Evolutionary conservation across 2,329 filamentous ascomycete genomes (phyloP).

Genomic region (Fusarium tupiense): DNA sequence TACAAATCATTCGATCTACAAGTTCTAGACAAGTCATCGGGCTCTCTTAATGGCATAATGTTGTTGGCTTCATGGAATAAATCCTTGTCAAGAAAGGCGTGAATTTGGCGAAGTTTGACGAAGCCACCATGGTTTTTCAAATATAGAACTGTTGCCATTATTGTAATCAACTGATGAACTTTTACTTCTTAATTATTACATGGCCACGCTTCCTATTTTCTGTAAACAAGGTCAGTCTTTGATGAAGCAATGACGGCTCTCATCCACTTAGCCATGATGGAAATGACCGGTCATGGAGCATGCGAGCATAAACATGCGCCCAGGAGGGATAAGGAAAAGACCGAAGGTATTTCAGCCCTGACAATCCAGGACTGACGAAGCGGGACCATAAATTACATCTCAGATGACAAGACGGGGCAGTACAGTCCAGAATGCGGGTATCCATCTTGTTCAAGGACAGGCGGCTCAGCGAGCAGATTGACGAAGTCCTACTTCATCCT

Average conservation of each 20-base stretch:
- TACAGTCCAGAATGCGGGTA: not conserved
- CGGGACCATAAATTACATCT: not conserved
- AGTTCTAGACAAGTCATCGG: slow-evolving; percentile 10
- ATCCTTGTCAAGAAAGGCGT: slow-evolving; percentile 18
- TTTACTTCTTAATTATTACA: not conserved
- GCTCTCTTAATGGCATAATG: slow-evolving; percentile 4
- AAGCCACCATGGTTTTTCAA: slow-evolving; percentile 18
- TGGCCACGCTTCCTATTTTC: not conserved
- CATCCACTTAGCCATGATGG: not conserved
- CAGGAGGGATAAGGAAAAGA: slow-evolving; percentile 2
- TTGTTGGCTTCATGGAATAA: slow-evolving; percentile 17
- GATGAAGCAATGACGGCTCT: not conserved
- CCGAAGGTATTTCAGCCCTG: slow-evolving; percentile 24
- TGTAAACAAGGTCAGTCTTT: not conserved
- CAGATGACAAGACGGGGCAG: not conserved
- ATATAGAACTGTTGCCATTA: not conserved
- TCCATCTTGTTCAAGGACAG: slow-evolving; percentile 2
- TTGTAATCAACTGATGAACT: not conserved
- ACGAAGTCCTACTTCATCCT: slow-evolving; percentile 4
- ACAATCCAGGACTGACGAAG: slow-evolving; percentile 29
- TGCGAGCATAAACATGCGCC: not conserved
- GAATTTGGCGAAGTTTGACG: slow-evolving; percentile 17
- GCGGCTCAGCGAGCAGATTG: slow-evolving; percentile 8
- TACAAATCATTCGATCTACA: slow-evolving; percentile 28
- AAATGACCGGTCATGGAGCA: slow-evolving; percentile 1